Conservation (phyloP, 1,284 basidiomycete genomes). For the Ustilago curta region DNA sequence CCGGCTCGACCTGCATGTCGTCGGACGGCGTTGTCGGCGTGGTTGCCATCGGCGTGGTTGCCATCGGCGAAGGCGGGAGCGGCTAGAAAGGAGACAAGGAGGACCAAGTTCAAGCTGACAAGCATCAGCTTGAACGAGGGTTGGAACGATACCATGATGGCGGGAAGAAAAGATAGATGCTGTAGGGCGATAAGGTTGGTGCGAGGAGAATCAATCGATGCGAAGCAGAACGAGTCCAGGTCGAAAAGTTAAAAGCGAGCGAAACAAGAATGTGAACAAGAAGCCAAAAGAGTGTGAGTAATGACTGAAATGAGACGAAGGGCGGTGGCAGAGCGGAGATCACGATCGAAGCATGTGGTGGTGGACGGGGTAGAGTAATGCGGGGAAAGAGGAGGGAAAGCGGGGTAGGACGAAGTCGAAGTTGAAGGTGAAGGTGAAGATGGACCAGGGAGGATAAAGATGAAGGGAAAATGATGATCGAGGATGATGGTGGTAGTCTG, state of each 20-base stretch:
- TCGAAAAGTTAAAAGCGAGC: neutral
- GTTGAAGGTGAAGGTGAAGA: constrained; percentile 2
- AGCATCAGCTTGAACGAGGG: constrained; percentile 38
- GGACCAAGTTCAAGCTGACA: constrained; percentile 35
- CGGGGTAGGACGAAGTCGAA: neutral
- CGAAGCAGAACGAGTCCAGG: neutral
- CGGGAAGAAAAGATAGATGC: neutral
- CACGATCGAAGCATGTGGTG: constrained; percentile 3
- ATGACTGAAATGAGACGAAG: neutral
- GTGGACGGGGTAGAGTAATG: neutral
- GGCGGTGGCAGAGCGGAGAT: neutral
- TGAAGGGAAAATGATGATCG: neutral
- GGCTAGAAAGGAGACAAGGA: constrained; percentile 17
- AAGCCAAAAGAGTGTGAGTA: constrained; percentile 29
- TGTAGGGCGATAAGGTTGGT: neutral
- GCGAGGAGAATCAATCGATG: neutral
- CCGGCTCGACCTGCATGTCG: constrained; percentile 36
- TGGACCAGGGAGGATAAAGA: neutral
- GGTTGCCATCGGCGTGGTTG: constrained; percentile 19
- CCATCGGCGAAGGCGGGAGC: constrained; percentile 19
- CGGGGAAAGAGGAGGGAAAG: neutral
- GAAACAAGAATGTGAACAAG: neutral
- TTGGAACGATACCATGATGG: constrained; percentile 37
- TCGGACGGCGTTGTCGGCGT: constrained; percentile 23
- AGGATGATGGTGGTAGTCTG: constrained; percentile 10